A percentile compares a stretch with the other conserved stretches of the same genome.
Conservation (phyloP, 1,284 basidiomycete genomes). For the Agroathelia rolfsii region DNA sequence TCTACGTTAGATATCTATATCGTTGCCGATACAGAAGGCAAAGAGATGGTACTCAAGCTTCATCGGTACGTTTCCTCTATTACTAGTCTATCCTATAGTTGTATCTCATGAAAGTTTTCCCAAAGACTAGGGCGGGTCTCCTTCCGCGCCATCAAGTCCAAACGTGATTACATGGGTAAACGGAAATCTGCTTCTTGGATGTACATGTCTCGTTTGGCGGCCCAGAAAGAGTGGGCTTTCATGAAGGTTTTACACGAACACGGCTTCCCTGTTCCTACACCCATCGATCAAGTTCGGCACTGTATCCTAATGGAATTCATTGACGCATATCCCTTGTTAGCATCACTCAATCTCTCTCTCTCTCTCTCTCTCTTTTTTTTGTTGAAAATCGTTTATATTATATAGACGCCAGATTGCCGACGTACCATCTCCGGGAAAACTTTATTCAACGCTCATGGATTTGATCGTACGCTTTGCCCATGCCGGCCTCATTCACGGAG, state of each 20-base stretch:
- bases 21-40: slow-evolving; percentile 76
- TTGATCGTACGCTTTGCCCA: slow-evolving; percentile 91
- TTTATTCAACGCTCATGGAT: slow-evolving; percentile 93
- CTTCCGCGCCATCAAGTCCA: slow-evolving; percentile 94
- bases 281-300: slow-evolving; percentile 92
- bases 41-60: slow-evolving; percentile 85
- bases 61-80: slow-evolving; percentile 72
- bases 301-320: slow-evolving; percentile 94
- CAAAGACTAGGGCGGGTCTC: slow-evolving; percentile 87
- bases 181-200: slow-evolving; percentile 97
- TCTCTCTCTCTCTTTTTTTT: slow-evolving; percentile 3
- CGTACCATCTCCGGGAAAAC: slow-evolving; percentile 75
- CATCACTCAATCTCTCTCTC: too few relatives aligned
- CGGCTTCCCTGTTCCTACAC: slow-evolving; percentile 87
- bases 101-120: slow-evolving; percentile 4
- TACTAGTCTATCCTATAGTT: slow-evolving; percentile 1
- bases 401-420: slow-evolving; percentile 80
- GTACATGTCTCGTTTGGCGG: slow-evolving; percentile 96
- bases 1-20: slow-evolving; percentile 75
- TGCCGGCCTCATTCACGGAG: slow-evolving; percentile 93
- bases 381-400: slow-evolving; percentile 11
- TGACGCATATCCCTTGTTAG: slow-evolving; percentile 90
- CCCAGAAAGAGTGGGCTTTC: slow-evolving; percentile 96
- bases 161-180: slow-evolving; percentile 95
- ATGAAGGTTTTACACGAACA: slow-evolving; percentile 98